Base-by-base conservation (phyloP, 768 basidiomycete genomes). In the Chalciporus piperatus region DNA sequence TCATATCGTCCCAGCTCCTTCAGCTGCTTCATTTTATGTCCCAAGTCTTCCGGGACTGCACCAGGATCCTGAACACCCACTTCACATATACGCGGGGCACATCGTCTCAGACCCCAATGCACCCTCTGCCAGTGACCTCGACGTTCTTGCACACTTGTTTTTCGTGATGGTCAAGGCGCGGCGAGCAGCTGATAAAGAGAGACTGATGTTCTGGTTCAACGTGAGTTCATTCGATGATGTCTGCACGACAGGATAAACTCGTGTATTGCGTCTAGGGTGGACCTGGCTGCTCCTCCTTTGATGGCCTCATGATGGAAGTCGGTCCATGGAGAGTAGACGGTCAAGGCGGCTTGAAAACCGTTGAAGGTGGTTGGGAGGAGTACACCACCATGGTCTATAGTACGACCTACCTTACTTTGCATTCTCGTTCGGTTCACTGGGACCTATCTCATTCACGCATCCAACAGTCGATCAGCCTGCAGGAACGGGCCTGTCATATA, bases 231-330 rank as follows among this genome's bases (percentile, higher is more conserved):
- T 22, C 17, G 20, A 10, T 25, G 6, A 19, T 33, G n/a, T 16
- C 3, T 53, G 38, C 27, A 32, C 37, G 10, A 22, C 16, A 16
- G 17, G 43, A 43, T 27, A 41, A 47, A 35, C 23, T 16, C 11
- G 3, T 10, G 11, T 35, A 33, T 45, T 27, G 14, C 38, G 11
- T 41, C 17, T 59, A 95, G 92, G 94, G 93, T 17, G 96, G 96
- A 1, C 96, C 96, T 17, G 97, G 97, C 25, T 98, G 97, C 68
- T 97, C 94, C 0, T 93, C 91, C 1, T 98, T 98, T 65, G 96
- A 98, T 61, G 96, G 96, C 3, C 78, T 94, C 16, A 88, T 98
- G 87, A 95, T 98, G 92, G 96, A 98, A 61, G 77, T 95, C n/a
- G 96, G 96, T 0, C 95, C 96, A 4, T 96, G 92, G 83, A 81